These are phyloP conservation scores for Hysterangium stoloniferum DNA, from an alignment of 768 basidiomycete genomes.

Conservation along the genomic window DNA sequence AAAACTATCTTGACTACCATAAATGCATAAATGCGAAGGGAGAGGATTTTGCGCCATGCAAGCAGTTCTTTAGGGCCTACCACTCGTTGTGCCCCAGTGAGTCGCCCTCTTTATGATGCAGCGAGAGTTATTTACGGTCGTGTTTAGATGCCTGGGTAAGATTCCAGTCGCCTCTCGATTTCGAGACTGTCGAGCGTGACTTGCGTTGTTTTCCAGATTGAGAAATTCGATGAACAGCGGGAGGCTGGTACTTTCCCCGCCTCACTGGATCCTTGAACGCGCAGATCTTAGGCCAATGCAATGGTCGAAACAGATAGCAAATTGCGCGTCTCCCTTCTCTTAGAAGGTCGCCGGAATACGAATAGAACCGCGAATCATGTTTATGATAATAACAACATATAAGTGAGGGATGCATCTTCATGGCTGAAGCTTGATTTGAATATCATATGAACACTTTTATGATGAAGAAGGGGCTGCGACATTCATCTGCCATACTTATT, in stretches of 20 bases:
- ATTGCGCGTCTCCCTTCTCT: too few species aligned
- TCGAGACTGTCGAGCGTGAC: constrained; percentile 8
- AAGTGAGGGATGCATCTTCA: too few species aligned
- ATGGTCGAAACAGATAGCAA: too few species aligned
- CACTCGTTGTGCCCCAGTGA: constrained; percentile 95
- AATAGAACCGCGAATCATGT: too few species aligned
- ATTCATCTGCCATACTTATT: too few species aligned
- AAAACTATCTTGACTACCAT: constrained; percentile 98
- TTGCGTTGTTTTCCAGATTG: constrained; percentile 40
- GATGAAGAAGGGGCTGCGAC: too few species aligned
- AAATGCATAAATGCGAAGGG: constrained; percentile 96
- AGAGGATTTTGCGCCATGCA: constrained; percentile 97
- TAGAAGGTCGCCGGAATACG: too few species aligned
- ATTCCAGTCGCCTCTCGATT: background rate
- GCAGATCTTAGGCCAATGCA: background rate
- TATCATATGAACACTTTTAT: too few species aligned
- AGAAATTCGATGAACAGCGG: constrained; percentile 91
- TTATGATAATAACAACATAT: too few species aligned
- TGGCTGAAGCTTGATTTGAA: too few species aligned
- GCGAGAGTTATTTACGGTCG: constrained; percentile 10
- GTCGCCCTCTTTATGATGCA: constrained; percentile 28
- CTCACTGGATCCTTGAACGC: constrained; percentile 64
- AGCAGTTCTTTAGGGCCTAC: constrained; percentile 95
- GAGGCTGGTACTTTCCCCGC: constrained; percentile 90
- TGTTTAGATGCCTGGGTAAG: constrained; percentile 84